phyloP scores from a whole-genome alignment of 2,329 filamentous ascomycete species.

The Beauveria sp. region DNA sequence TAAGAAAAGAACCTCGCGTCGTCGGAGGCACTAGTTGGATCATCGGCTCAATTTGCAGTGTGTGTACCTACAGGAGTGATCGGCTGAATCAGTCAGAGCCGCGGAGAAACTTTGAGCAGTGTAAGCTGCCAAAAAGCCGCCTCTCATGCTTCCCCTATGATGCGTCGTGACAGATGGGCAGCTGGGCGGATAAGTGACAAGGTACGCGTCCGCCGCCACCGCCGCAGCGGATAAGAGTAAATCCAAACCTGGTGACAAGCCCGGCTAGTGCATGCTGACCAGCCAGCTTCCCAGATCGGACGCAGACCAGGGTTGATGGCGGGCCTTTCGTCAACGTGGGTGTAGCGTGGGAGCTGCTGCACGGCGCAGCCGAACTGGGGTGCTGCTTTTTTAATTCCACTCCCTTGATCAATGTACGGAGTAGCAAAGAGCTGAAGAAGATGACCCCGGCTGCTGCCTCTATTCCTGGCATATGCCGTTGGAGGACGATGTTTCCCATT shows the following conservation, averaged over 20 bases:
- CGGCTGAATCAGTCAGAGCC: not conserved
- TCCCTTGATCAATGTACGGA: too few species aligned
- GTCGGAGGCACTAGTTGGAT: not conserved
- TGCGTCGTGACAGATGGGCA: not conserved
- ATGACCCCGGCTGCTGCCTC: not conserved
- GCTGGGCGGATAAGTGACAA: not conserved
- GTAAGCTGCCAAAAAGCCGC: not conserved
- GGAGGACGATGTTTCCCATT: not conserved
- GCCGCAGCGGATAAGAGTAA: not conserved
- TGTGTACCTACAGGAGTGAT: not conserved
- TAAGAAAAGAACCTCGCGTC: not conserved
- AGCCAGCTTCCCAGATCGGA: slow-evolving; percentile 8
- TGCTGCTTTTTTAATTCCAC: not conserved
- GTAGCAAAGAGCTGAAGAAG: not conserved
- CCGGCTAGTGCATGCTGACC: not conserved
- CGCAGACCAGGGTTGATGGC: slow-evolving; percentile 1
- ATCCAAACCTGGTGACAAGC: not conserved
- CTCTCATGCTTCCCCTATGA: too few species aligned
- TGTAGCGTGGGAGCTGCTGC: slow-evolving; percentile 1
- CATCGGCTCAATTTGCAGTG: not conserved
- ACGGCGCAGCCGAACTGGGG: not conserved
- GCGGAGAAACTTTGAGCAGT: not conserved
- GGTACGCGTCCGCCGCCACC: not conserved
- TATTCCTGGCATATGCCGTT: not conserved
- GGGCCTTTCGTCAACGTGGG: slow-evolving; percentile 1